phyloP scores from a whole-genome alignment of 306 rosid genomes.

The Rubus idaeus region DNA sequence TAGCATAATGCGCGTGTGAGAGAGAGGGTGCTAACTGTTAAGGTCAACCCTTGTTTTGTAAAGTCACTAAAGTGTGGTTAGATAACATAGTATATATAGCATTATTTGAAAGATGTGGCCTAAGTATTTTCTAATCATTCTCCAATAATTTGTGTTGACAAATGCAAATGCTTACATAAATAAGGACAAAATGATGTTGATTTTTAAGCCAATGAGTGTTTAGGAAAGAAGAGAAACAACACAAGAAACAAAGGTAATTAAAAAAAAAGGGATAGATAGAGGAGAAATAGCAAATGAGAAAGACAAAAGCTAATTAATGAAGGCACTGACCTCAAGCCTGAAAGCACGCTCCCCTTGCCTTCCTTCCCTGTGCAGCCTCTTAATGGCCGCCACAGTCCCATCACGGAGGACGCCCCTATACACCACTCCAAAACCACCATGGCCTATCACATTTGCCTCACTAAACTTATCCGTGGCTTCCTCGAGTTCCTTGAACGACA shows the following conservation, averaged over 20 bases:
- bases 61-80: not conserved
- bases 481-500: conserved; percentile 80
- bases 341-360: conserved; percentile 96
- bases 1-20: conserved; percentile 7
- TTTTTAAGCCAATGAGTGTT: not conserved
- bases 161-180: not conserved
- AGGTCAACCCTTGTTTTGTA: conserved; percentile 16
- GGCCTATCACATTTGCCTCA: conserved; percentile 64
- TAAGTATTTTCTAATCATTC: not conserved
- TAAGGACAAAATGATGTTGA: conserved; percentile 14
- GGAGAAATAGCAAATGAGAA: conserved; percentile 28
- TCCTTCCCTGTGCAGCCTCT: conserved; percentile 61
- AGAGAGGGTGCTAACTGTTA: not conserved
- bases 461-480: conserved; percentile 63
- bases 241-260: not conserved
- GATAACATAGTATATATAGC: conserved; percentile 3
- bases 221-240: not conserved
- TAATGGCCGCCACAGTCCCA: conserved; percentile 82
- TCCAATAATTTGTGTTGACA: conserved; percentile 13
- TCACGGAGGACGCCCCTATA: conserved; percentile 75
- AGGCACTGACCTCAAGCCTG: conserved; percentile 79
- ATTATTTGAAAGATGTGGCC: not conserved
- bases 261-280: conserved; percentile 22
- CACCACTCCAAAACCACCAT: conserved; percentile 65
- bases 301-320: conserved; percentile 43